Evolutionary conservation across 176 grass and related monocot species (phyloP), one percentile per base, ranked within the genome.

Genomic region (Oropetium thomaeum): DNA sequence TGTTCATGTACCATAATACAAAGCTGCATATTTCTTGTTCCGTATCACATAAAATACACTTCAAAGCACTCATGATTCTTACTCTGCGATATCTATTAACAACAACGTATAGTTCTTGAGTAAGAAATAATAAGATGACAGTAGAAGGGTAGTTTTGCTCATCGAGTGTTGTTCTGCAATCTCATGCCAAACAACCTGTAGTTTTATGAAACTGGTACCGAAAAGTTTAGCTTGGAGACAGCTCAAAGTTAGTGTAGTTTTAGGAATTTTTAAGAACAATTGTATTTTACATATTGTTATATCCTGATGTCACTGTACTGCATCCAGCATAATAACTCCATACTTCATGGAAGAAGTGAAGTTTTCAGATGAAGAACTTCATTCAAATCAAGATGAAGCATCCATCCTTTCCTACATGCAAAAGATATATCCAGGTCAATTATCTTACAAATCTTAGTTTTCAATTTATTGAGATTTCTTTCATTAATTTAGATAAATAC

Each of bases 261-360:
- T 57, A 57, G 10, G 10, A 57, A 57, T 26, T 57, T 27, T 5
- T 38, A 3, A 27, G 8, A 13, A 9, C 28, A 58, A 70, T 35
- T 77, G 67, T 37, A 44, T 15, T 81, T 54, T 58, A 52, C 67
- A 29, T 64, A 14, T 44, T 15, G 42, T 44, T 12, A 10, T 62
- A 72, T 66, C 14, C 85, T 87, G 60, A 82, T 52, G 17, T 78
- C 14, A 67, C 3, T 4, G 58, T 73, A 32, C 25, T 73, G 73
- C 49, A 44, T 62, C 22, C 84, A 97, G 90, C 75, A 80, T 89
- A 77, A 70, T 97, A 76, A 97, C 90, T 68, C 94, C 94, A 37
- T 97, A 97, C 75, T 97, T 91, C 74, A 85, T 85, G 77, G 94
- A 97, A 84, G 94, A 89, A 84, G 86, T 97, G 62, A 93, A 87